Conservation (phyloP, 345 rosid genomes). For the Erodium maritimum region DNA sequence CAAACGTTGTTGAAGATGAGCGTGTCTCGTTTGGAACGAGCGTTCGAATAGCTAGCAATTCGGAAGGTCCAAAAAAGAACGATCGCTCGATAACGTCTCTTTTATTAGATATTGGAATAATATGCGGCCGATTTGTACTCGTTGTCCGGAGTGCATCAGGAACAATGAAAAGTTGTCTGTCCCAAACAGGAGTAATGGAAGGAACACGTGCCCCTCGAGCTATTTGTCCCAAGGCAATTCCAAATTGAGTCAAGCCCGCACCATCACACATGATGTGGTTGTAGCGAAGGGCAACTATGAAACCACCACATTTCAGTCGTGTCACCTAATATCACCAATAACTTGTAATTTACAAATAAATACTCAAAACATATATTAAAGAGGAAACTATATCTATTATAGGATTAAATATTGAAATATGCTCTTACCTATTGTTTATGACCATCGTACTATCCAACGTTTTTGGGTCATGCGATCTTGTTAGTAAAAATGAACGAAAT, state of each 20-base stretch:
- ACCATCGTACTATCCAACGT: no score
- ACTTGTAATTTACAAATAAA: no score
- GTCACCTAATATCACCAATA: conserved; percentile 4
- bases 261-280: not conserved
- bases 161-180: not conserved
- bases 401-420: no score
- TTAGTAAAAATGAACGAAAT: no score
- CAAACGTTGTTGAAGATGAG: not conserved
- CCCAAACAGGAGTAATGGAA: not conserved
- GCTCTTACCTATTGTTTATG: no score
- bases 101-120: not conserved
- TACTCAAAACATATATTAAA: no score
- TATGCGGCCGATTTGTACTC: not conserved
- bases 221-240: not conserved
- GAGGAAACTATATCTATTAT: no score
- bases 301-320: conserved; percentile 2
- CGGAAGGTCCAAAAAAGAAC: not conserved
- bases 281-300: not conserved
- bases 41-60: not conserved
- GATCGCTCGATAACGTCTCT: not conserved
- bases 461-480: no score
- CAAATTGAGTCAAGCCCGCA: not conserved
- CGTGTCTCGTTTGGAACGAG: not conserved
- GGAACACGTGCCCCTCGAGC: not conserved
- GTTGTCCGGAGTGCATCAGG: not conserved